phyloP scores from a whole-genome alignment of 208 protist genomes.

The Strigomonas culicis region DNA sequence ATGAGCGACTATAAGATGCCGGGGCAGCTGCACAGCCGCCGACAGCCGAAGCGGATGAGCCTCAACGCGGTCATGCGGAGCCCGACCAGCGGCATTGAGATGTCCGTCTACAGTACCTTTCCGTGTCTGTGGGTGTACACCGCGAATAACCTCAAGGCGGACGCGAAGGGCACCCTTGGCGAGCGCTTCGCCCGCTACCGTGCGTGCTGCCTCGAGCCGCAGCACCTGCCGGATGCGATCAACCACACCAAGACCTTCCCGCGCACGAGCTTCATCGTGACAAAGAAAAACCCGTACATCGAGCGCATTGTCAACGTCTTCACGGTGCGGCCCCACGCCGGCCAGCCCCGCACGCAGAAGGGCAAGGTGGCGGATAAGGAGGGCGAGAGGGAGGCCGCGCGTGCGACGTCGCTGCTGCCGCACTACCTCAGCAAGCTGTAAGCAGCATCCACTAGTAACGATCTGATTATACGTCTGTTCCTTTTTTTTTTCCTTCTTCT shows the following conservation, averaged over 20 bases:
- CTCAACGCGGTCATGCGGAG: conserved; percentile 46
- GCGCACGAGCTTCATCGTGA: conserved; percentile 20
- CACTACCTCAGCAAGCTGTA: background rate
- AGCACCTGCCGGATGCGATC: conserved; percentile 39
- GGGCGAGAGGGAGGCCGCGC: background rate
- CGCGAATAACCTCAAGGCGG: conserved; percentile 45
- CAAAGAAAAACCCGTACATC: conserved; percentile 36
- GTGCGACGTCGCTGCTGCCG: background rate
- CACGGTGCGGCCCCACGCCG: too few relatives aligned
- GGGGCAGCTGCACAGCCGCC: background rate
- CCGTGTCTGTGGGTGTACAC: conserved; percentile 68
- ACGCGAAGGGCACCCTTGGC: conserved; percentile 30
- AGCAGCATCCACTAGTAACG: background rate
- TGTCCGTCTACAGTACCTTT: conserved; percentile 61
- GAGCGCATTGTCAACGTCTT: conserved; percentile 59
- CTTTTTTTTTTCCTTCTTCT: background rate
- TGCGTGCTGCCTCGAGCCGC: conserved; percentile 39
- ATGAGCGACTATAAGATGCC: conserved; percentile 26
- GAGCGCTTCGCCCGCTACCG: conserved; percentile 47
- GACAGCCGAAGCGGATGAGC: conserved; percentile 19
- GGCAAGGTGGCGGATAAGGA: background rate
- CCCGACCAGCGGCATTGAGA: conserved; percentile 40
- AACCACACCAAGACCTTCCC: conserved; percentile 35
- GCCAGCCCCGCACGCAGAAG: background rate
- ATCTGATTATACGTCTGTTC: background rate